phyloP scores from a whole-genome alignment of 1,139 yeast species.

The Trichomonascaceae sp. region DNA sequence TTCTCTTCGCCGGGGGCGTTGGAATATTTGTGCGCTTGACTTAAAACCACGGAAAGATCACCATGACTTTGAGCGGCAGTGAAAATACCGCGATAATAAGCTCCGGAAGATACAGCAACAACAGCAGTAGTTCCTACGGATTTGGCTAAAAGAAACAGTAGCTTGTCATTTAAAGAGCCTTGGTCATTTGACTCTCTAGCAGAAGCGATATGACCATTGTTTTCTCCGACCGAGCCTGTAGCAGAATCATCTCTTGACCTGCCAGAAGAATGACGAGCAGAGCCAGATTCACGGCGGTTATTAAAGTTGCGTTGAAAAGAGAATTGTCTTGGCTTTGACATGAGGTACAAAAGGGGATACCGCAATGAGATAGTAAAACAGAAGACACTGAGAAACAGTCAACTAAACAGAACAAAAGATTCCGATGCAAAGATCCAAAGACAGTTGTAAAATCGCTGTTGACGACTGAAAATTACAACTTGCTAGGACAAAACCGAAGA shows the following conservation, averaged over 20 bases:
- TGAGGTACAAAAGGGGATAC: background rate
- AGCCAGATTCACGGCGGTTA: background rate
- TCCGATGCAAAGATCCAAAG: background rate
- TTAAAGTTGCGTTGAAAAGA: constrained; percentile 3
- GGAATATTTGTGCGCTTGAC: constrained; percentile 43
- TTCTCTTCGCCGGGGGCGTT: constrained; percentile 35
- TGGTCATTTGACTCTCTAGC: constrained; percentile 3
- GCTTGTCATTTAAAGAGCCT: constrained; percentile 43
- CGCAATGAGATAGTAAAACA: background rate
- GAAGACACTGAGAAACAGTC: background rate
- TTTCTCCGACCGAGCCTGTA: background rate
- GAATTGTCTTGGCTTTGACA: constrained; percentile 5
- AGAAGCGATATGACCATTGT: background rate
- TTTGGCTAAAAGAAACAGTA: constrained; percentile 45
- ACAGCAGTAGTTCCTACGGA: constrained; percentile 52
- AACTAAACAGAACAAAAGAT: background rate
- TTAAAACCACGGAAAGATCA: constrained; percentile 48
- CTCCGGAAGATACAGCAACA: constrained; percentile 60
- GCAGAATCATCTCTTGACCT: background rate
- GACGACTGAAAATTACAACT: background rate
- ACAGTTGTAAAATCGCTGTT: background rate
- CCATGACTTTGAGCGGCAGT: constrained; percentile 39
- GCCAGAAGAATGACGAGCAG: background rate
- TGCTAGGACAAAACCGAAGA: background rate
- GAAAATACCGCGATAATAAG: constrained; percentile 54